phyloP scores from a whole-genome alignment of 2,329 filamentous ascomycete species.

The Cylindrodendrum hubeiense region DNA sequence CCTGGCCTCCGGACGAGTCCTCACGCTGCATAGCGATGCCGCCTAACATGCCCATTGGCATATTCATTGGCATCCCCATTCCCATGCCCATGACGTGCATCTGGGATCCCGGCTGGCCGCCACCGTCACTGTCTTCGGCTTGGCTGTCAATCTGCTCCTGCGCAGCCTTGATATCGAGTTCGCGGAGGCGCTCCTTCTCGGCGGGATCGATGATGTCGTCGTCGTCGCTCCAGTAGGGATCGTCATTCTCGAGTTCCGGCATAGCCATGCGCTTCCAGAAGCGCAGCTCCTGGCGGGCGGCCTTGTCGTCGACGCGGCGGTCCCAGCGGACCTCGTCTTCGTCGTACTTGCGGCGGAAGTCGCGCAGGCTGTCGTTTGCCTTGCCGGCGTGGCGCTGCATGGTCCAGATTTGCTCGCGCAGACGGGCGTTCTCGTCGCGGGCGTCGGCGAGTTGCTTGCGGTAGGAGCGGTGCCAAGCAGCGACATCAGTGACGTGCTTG shows the following conservation, averaged over 20 bases:
- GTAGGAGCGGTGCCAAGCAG: conserved; percentile 75
- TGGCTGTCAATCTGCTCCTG: conserved; percentile 53
- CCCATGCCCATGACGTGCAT: conserved; percentile 39
- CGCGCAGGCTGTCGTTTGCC: conserved; percentile 69
- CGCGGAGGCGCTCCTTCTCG: conserved; percentile 68
- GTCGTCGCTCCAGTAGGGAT: conserved; percentile 73
- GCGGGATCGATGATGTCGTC: conserved; percentile 72
- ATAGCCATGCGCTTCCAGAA: conserved; percentile 78
- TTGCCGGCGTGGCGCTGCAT: conserved; percentile 71
- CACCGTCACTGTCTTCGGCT: conserved; percentile 50
- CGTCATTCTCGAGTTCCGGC: conserved; percentile 70
- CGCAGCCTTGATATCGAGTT: conserved; percentile 61
- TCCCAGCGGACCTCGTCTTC: conserved; percentile 68
- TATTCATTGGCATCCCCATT: conserved; percentile 39
- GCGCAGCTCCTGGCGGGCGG: conserved; percentile 68
- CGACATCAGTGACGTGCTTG: conserved; percentile 71
- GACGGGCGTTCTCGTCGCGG: conserved; percentile 71
- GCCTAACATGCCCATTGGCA: conserved; percentile 48
- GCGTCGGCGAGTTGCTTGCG: conserved; percentile 74
- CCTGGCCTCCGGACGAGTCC: conserved; percentile 44
- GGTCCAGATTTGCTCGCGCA: conserved; percentile 76
- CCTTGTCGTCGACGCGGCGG: conserved; percentile 63
- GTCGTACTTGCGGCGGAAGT: conserved; percentile 68
- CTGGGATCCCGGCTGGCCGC: conserved; percentile 38
- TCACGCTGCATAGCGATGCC: conserved; percentile 56